These are phyloP conservation scores for Sanguinoderma infundibulare DNA, from an alignment of 1,284 basidiomycete species.

Conservation along the genomic window DNA sequence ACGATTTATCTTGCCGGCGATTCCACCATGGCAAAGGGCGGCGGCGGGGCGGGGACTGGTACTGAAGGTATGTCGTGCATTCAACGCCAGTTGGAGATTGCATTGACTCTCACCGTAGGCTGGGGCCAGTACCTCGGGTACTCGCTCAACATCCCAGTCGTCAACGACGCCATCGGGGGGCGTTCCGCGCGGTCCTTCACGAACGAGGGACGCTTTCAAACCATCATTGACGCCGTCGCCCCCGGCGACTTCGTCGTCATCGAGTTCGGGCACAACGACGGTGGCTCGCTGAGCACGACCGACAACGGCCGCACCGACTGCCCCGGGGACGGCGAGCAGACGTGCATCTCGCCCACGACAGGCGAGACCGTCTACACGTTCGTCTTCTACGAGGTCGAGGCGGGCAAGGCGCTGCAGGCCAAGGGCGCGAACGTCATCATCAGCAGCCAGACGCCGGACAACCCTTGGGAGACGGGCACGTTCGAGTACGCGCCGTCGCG, in stretches of 20 bases:
- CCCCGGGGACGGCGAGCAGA: conserved; percentile 8
- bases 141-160: conserved; percentile 45
- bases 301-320: conserved; percentile 32
- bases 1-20: conserved; percentile 51
- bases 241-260: conserved; percentile 46
- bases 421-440: conserved; percentile 53
- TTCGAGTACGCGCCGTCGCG: conserved; percentile 41
- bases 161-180: conserved; percentile 51
- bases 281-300: conserved; percentile 27
- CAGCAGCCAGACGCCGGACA: conserved; percentile 52
- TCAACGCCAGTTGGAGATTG: not conserved
- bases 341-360: conserved; percentile 13
- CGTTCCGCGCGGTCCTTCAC: conserved; percentile 47
- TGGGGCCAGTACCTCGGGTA: conserved; percentile 51
- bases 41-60: conserved; percentile 20
- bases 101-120: conserved; percentile 27
- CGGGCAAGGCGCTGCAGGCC: conserved; percentile 44
- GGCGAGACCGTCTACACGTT: conserved; percentile 21
- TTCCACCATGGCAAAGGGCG: conserved; percentile 41
- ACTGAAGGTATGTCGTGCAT: conserved; percentile 10
- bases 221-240: conserved; percentile 13
- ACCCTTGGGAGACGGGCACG: conserved; percentile 44
- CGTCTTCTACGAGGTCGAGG: conserved; percentile 43
- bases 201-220: conserved; percentile 18
- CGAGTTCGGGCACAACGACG: conserved; percentile 53